A percentile compares a stretch with the other conserved stretches of the same genome.
These are phyloP conservation scores for Neofusicoccum parvum DNA, from an alignment of 2,329 filamentous ascomycete species.

Conservation along the genomic window DNA sequence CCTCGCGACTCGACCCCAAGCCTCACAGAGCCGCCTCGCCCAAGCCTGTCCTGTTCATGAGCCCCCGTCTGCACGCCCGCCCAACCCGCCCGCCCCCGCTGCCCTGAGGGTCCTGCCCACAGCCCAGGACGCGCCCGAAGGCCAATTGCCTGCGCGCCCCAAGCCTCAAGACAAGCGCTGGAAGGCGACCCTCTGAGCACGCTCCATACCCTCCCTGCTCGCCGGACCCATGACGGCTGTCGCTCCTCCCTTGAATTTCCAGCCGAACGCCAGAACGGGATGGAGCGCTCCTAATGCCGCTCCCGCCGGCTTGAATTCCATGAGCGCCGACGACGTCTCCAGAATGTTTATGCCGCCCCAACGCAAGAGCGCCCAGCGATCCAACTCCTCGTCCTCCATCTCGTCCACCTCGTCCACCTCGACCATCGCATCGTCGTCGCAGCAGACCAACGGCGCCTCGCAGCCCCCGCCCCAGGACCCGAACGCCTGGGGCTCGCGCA, in stretches of 20 bases:
- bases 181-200: conserved; percentile 14
- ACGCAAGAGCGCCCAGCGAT: conserved; percentile 81
- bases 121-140: conserved; percentile 1
- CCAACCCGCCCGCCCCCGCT: neutral
- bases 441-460: conserved; percentile 64
- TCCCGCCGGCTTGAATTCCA: conserved; percentile 66
- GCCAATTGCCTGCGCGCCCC: conserved; percentile 18
- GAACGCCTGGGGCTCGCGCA: conserved; percentile 46
- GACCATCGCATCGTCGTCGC: conserved; percentile 64
- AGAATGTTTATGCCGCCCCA: conserved; percentile 76
- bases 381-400: conserved; percentile 88
- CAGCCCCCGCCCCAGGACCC: conserved; percentile 27
- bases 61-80: neutral
- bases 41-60: neutral
- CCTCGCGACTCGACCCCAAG: conserved; percentile 17
- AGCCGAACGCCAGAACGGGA: conserved; percentile 62
- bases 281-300: conserved; percentile 62
- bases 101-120: conserved; percentile 5
- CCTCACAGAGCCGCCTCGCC: neutral
- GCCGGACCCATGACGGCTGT: conserved; percentile 62
- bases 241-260: conserved; percentile 65
- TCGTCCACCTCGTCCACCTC: conserved; percentile 65
- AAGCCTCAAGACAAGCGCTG: conserved; percentile 12
- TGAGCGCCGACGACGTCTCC: conserved; percentile 81
- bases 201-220: conserved; percentile 9